Percentiles rank a stretch among this genome's conserved stretches.
Evolutionary conservation across 306 rosid species (phyloP).

Genomic region (Vigna radiata): DNA sequence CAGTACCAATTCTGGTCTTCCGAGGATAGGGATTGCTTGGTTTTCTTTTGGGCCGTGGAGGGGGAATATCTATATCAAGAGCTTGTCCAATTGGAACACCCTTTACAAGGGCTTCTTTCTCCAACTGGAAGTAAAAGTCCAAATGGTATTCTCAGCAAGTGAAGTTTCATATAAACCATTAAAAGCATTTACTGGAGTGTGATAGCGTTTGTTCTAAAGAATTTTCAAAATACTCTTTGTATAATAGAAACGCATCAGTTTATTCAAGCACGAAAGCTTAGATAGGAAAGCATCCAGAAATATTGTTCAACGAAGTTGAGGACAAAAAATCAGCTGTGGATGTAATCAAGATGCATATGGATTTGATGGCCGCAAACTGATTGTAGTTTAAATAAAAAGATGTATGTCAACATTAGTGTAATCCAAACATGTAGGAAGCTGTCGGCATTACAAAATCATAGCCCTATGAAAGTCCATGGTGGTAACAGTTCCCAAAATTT

Average conservation of each 20-base stretch:
- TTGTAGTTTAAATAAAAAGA: neutral
- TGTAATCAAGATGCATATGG: conserved; percentile 41
- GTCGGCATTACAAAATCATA: conserved; percentile 33
- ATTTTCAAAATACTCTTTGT: conserved; percentile 33
- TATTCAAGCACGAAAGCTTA: conserved; percentile 28
- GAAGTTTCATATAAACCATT: conserved; percentile 27
- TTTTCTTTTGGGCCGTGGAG: conserved; percentile 97
- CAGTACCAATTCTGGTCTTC: conserved; percentile 58
- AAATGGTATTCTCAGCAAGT: conserved; percentile 38
- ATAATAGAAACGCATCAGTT: conserved; percentile 16
- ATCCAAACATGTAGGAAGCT: conserved; percentile 31
- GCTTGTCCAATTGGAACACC: conserved; percentile 79
- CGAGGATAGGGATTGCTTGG: conserved; percentile 96
- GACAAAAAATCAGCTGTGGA: conserved; percentile 32
- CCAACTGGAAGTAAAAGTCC: conserved; percentile 68
- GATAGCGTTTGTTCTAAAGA: conserved; percentile 13
- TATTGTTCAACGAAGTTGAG: conserved; percentile 25
- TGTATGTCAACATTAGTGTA: neutral
- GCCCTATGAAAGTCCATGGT: conserved; percentile 5
- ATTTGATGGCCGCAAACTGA: conserved; percentile 38
- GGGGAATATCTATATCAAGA: conserved; percentile 89
- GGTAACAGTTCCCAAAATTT: conserved; percentile 35
- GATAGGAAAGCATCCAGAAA: conserved; percentile 36
- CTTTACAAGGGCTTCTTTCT: conserved; percentile 84
- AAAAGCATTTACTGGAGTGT: conserved; percentile 22